phyloP scores from a whole-genome alignment of 306 rosid species.

The Glycyrrhiza uralensis region DNA sequence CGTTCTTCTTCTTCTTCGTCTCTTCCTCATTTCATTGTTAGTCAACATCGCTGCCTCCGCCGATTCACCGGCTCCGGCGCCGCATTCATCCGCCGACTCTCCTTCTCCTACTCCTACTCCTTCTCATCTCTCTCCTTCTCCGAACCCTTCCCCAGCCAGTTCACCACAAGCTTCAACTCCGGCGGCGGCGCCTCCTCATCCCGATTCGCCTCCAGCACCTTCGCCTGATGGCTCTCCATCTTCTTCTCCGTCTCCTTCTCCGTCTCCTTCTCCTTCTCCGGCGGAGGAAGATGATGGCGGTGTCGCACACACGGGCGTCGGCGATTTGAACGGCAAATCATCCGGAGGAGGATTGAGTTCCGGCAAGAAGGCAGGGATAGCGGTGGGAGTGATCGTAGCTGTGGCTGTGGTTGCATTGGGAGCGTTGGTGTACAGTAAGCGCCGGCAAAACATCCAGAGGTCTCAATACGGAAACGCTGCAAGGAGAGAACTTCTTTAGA shows the following conservation, averaged over 20 bases:
- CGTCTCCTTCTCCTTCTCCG: slow-evolving; percentile 27
- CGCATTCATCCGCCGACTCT: background rate
- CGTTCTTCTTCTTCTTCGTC: slow-evolving; percentile 14
- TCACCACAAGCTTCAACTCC: slow-evolving; percentile 29
- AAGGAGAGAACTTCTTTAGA: slow-evolving; percentile 76
- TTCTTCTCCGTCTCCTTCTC: slow-evolving; percentile 25
- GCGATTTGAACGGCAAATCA: background rate
- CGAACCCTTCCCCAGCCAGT: slow-evolving; percentile 16
- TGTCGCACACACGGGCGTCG: background rate
- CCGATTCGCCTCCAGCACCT: slow-evolving; percentile 35
- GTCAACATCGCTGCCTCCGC: slow-evolving; percentile 27
- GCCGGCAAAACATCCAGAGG: slow-evolving; percentile 67
- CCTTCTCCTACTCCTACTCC: slow-evolving; percentile 29
- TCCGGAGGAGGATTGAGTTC: slow-evolving; percentile 61
- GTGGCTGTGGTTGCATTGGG: slow-evolving; percentile 45
- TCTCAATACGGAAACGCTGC: slow-evolving; percentile 58
- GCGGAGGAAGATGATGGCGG: background rate
- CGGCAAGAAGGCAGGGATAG: slow-evolving; percentile 80
- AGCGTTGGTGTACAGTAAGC: slow-evolving; percentile 68
- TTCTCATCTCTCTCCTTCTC: slow-evolving; percentile 17
- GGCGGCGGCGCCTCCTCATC: background rate
- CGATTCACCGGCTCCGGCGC: slow-evolving; percentile 34
- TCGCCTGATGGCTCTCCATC: background rate
- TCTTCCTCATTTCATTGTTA: slow-evolving; percentile 27
- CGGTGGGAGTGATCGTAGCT: slow-evolving; percentile 55